phyloP scores from a whole-genome alignment of 2,329 filamentous ascomycete genomes.

The Orbilia ellipsospora region DNA sequence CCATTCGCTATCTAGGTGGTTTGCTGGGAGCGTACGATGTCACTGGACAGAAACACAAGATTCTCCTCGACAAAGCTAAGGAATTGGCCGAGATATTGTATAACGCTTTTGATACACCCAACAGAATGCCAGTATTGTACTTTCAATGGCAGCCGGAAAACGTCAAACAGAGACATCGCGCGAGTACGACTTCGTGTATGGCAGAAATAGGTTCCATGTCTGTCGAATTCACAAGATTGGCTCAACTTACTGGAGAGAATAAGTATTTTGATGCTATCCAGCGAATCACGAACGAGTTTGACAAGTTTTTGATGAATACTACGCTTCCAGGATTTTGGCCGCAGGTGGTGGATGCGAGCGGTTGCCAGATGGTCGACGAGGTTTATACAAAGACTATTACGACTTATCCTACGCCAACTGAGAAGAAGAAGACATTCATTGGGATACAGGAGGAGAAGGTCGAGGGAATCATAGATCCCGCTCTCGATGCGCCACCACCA shows the following conservation, averaged over 20 bases:
- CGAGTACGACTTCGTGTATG: constrained; percentile 64
- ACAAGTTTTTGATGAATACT: constrained; percentile 78
- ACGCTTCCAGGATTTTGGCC: constrained; percentile 84
- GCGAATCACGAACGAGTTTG: constrained; percentile 82
- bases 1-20: constrained; percentile 89
- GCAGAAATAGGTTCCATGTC: constrained; percentile 81
- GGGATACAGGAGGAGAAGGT: constrained; percentile 12
- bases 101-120: constrained; percentile 88
- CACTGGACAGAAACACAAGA: constrained; percentile 74
- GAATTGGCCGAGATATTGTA: constrained; percentile 84
- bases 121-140: constrained; percentile 87
- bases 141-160: constrained; percentile 76
- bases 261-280: constrained; percentile 92
- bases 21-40: constrained; percentile 88
- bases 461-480: neutral
- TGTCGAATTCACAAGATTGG: constrained; percentile 88
- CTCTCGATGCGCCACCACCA: neutral
- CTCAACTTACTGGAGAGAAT: constrained; percentile 81
- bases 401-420: constrained; percentile 57
- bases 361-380: constrained; percentile 73
- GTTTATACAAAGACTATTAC: constrained; percentile 44
- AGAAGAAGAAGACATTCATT: constrained; percentile 18
- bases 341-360: constrained; percentile 78
- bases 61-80: constrained; percentile 79
- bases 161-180: constrained; percentile 57